A percentile compares a stretch with the other conserved stretches of the same genome.
phyloP scores from a whole-genome alignment of 1,139 yeast species.

The Debaryomyces nepalensis region DNA sequence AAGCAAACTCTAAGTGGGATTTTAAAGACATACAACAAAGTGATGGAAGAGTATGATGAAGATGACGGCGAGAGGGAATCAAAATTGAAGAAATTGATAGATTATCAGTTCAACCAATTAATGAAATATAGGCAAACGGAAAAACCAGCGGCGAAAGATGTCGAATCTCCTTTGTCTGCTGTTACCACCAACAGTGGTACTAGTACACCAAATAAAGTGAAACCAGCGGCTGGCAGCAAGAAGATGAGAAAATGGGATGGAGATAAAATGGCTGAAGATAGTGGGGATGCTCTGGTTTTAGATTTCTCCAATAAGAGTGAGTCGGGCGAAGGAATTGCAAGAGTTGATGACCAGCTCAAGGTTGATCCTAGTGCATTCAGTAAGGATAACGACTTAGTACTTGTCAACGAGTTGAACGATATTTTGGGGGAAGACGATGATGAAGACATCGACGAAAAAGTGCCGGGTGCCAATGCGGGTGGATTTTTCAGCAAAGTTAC shows the following conservation, averaged over 20 bases:
- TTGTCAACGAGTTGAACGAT: constrained; percentile 49
- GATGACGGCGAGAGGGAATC: constrained; percentile 20
- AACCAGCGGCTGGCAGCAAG: constrained; percentile 14
- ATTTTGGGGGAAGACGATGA: constrained; percentile 43
- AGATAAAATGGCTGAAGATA: constrained; percentile 39
- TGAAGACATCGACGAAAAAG: constrained; percentile 28
- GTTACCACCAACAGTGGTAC: constrained; percentile 18
- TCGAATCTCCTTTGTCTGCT: not conserved
- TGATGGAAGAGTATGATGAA: constrained; percentile 32
- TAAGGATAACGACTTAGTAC: constrained; percentile 45
- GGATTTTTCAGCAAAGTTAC: constrained; percentile 39
- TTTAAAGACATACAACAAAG: constrained; percentile 38
- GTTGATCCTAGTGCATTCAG: constrained; percentile 42
- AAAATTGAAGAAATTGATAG: constrained; percentile 42
- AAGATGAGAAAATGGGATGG: constrained; percentile 55
- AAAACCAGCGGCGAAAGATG: constrained; percentile 13
- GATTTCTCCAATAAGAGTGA: constrained; percentile 40
- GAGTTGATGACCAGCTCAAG: constrained; percentile 37
- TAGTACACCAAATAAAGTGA: constrained; percentile 24
- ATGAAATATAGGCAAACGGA: constrained; percentile 35
- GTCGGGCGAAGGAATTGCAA: constrained; percentile 30
- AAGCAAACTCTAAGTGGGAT: constrained; percentile 39
- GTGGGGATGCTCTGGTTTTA: constrained; percentile 28
- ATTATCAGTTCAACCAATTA: constrained; percentile 43
- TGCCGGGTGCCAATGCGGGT: constrained; percentile 2